A percentile compares a stretch with the other conserved stretches of the same genome.
phyloP scores from a whole-genome alignment of 768 basidiomycete genomes.

The Pleurotus platypus region DNA sequence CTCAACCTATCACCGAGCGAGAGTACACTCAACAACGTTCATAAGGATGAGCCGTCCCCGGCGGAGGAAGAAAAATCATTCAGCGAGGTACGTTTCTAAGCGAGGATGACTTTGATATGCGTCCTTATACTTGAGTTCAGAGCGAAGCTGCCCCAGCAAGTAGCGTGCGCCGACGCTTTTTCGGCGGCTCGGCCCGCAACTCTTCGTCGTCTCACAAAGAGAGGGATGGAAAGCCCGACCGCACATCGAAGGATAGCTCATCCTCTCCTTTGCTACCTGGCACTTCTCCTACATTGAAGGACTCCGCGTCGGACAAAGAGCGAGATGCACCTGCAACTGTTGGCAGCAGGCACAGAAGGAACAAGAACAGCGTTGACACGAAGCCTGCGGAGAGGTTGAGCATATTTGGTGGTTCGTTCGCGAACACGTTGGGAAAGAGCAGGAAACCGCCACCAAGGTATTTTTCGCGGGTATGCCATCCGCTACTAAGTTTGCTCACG shows the following conservation, averaged over 20 bases:
- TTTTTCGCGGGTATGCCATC: constrained; percentile 44
- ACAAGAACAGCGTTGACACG: constrained; percentile 46
- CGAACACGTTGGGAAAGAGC: constrained; percentile 56
- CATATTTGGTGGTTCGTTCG: constrained; percentile 73
- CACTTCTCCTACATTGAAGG: constrained; percentile 23
- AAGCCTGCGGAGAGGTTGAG: constrained; percentile 65
- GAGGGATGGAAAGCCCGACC: constrained; percentile 11
- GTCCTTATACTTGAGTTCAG: constrained; percentile 26
- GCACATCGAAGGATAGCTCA: constrained; percentile 3
- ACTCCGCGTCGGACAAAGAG: constrained; percentile 26
- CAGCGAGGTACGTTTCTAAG: constrained; percentile 58
- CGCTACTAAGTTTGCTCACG: neutral
- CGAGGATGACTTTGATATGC: neutral
- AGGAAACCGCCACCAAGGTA: constrained; percentile 83
- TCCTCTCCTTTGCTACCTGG: constrained; percentile 16
- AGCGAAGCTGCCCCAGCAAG: constrained; percentile 39
- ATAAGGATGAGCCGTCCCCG: constrained; percentile 22
- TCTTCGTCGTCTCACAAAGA: constrained; percentile 24
- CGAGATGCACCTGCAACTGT: constrained; percentile 24
- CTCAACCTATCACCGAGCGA: constrained; percentile 62
- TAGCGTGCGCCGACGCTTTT: constrained; percentile 50
- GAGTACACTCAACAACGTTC: constrained; percentile 38
- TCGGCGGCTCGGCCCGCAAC: constrained; percentile 55
- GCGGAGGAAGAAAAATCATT: constrained; percentile 49
- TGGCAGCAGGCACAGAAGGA: constrained; percentile 33